Evolutionary conservation across 768 basidiomycete species (phyloP), one percentile per base, ranked within the genome.

Genomic region (Hygrocybe punicea): DNA sequence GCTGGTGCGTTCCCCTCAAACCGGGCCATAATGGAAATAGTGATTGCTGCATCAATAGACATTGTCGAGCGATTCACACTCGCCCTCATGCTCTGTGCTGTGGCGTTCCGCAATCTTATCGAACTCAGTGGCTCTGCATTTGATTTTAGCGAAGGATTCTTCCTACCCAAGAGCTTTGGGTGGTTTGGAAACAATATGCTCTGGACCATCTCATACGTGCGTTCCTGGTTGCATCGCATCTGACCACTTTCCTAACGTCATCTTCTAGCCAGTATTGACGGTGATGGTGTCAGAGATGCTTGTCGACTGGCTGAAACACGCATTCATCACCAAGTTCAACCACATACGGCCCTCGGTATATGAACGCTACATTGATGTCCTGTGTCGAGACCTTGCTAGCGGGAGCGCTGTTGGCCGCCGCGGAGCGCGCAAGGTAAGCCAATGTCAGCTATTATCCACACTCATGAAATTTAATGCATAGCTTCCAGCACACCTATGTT

Each of bases 311-410:
- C 79, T 98, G 51, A 99, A 99, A 70, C 97, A 99, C 66, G 96
- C 95, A 9, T 99, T 98, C 74, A 98, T 99, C 65, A 96, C 95
- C 51, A 99, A 99, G 71, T 98, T 98, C 77, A 99, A 99, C 64
- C 96, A 98, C 65, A 95, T 99, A 47, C 85, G 95, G 0, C 93
- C 94, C 0, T 89, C 88, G 0, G 93, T 98, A 2, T 99, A 98
- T 63, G 93, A 93, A 60, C 83, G 96, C 14, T 99, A 93, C 69
- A 91, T 87, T 2, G 97, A 99, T 64, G 93, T 99, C 1, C 80
- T 99, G 1, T 98, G 95, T 66, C 87, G 90, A 37, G 97, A 99
- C 69, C 80, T 99, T 14, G 81, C 94, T 6, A 87, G 87, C 59
- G 88, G 84, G 50, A 88, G 86, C 59, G 83, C 85, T 39, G 78